Conservation (phyloP, 495 filamentous ascomycete genomes). For the Penicillium canariense region DNA sequence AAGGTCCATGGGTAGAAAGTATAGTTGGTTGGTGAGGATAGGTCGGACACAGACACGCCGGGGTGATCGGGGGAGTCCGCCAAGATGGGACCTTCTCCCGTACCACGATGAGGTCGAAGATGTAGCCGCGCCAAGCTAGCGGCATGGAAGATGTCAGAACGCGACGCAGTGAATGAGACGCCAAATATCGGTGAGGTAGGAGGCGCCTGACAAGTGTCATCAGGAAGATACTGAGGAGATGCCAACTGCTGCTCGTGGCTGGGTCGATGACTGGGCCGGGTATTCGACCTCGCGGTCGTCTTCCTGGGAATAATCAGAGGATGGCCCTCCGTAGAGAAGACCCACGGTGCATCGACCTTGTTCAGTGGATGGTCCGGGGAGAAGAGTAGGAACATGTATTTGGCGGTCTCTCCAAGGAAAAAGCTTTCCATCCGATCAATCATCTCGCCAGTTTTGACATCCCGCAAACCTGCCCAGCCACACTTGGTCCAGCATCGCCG, state of each 20-base stretch:
- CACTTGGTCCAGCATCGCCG: constrained; percentile 89
- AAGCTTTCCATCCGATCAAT: constrained; percentile 99
- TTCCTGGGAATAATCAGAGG: constrained; percentile 79
- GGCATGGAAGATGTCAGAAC: constrained; percentile 88
- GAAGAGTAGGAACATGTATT: constrained; percentile 91
- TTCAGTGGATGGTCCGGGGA: constrained; percentile 85
- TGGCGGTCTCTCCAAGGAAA: constrained; percentile 92
- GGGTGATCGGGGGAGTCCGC: constrained; percentile 51
- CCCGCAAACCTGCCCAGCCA: constrained; percentile 93
- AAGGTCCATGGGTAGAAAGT: constrained; percentile 94
- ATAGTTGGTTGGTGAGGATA: constrained; percentile 68
- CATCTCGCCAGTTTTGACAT: constrained; percentile 84
- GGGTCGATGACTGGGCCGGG: not conserved
- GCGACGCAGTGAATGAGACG: constrained; percentile 75
- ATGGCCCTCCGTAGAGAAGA: constrained; percentile 96
- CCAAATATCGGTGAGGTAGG: constrained; percentile 59
- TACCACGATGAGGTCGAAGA: constrained; percentile 58
- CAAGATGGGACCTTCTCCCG: constrained; percentile 51
- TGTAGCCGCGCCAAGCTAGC: constrained; percentile 82
- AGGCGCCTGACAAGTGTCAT: constrained; percentile 55
- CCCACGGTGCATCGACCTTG: constrained; percentile 77
- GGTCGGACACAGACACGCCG: constrained; percentile 54
- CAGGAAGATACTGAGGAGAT: constrained; percentile 7
- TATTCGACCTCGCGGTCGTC: constrained; percentile 4
- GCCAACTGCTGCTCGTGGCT: constrained; percentile 9